Base-by-base conservation (phyloP, 352 stramenopile genomes). In the Pythium aquatile region DNA sequence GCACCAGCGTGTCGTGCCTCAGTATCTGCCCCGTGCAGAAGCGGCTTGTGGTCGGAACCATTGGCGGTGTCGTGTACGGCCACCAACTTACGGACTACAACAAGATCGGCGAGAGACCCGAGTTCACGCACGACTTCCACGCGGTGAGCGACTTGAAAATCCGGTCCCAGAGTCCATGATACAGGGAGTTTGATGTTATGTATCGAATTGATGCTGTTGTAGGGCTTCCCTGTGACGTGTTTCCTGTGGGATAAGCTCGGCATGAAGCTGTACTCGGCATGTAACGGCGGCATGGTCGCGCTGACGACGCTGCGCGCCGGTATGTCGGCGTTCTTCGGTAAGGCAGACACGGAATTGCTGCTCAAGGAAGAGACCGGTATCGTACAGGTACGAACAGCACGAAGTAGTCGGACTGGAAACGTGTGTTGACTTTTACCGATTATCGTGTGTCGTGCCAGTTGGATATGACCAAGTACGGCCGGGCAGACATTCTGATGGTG, bases 101-200 rank as follows among this genome's bases (percentile, higher is more conserved):
- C 71, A 90, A 89, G 63, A 92, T 96, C 47, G 87, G 87, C 46
- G 87, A 94, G 65, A 91, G 91, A 65, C 76, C 94, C 49, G 87
- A 94, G 74, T 96, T 96, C 68, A 88, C 82, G 53, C 87, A 96
- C 58, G 82, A 93, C 53, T 93, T 96, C 67, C 87, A 96, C 53
- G 57, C 76, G 17, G 83, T 85, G 47, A 35, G 75, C 16, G 44
- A 17, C 24, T 37, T 16, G 5, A 4, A 9, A 35, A 35, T 5
- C 5, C 8, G 32, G 32, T 5, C 29, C 20, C n/a, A 46, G 10
- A 13, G 17, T 26, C 44, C 5, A 29, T 11, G n/a, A 30, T 13
- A 5, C 5, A 1, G 10, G 40, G 24, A 51, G 20, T 17, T 20
- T 51, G 3, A 51, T 7, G 16, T n/a, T 29, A 10, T 33, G 10